These are phyloP conservation scores for Bipolaris cookei DNA, from an alignment of 2,329 filamentous ascomycete genomes.

Conservation along the genomic window DNA sequence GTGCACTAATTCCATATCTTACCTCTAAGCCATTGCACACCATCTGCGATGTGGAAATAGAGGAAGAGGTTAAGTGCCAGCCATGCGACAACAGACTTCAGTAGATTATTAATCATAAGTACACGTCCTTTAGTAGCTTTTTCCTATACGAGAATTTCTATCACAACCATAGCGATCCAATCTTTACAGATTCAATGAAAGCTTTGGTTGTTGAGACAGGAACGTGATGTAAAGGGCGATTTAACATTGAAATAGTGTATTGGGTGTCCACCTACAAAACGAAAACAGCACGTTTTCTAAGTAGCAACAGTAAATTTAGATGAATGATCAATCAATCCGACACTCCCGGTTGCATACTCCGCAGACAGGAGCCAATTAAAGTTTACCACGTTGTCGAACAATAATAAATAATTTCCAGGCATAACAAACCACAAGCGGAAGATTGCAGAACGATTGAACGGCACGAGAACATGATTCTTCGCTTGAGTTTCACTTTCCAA, in stretches of 20 bases:
- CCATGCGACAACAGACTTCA: neutral
- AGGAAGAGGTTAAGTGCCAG: neutral
- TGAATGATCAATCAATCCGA: neutral
- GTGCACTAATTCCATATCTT: neutral
- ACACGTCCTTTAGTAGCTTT: neutral
- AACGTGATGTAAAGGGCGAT: neutral
- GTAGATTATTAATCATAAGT: neutral
- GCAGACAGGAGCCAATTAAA: conserved; percentile 1
- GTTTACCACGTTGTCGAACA: neutral
- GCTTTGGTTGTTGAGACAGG: neutral
- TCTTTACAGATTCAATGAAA: neutral
- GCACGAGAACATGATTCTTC: neutral
- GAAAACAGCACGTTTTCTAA: neutral
- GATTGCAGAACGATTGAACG: neutral
- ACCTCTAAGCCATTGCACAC: neutral
- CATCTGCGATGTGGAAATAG: neutral
- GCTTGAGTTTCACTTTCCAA: neutral
- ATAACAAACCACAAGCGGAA: neutral
- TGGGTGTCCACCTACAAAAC: neutral
- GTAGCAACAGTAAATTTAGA: neutral
- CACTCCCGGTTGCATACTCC: neutral
- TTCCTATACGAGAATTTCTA: neutral
- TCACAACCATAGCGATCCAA: neutral
- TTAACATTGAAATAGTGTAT: neutral
- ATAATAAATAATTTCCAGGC: neutral